Conservation (phyloP, 78 protist species). For the Trichosphaerium sp. region DNA sequence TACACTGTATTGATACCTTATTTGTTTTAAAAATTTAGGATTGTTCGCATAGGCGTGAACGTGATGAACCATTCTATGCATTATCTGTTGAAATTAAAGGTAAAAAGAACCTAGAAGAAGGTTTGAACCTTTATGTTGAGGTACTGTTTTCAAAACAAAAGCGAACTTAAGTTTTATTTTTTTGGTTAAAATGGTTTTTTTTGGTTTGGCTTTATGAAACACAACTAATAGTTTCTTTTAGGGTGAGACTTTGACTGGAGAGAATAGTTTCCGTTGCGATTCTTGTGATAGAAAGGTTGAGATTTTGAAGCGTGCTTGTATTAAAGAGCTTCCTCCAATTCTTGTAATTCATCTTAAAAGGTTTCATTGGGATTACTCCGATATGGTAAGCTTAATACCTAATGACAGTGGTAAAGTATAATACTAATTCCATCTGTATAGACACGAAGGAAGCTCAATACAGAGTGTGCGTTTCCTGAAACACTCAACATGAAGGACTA, state of each 20-base stretch:
- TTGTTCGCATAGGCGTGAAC: slow-evolving; percentile 35
- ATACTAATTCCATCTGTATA: no score
- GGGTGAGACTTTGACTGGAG: slow-evolving; percentile 83
- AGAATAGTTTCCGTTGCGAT: slow-evolving; percentile 76
- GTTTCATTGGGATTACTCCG: neutral
- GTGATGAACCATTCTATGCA: slow-evolving; percentile 59
- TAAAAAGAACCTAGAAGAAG: slow-evolving; percentile 25
- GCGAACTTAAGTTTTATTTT: no score
- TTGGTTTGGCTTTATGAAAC: no score
- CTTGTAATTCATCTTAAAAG: slow-evolving; percentile 49
- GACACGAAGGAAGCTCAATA: no score
- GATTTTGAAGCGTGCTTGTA: slow-evolving; percentile 25
- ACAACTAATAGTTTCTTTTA: no score
- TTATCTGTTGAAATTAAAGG: slow-evolving; percentile 63
- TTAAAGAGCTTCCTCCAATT: slow-evolving; percentile 39
- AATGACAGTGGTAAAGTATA: no score
- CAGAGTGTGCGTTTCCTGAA: slow-evolving; percentile 66
- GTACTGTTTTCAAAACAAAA: no score
- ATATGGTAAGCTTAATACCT: neutral
- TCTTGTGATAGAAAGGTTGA: slow-evolving; percentile 50
- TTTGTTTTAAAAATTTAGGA: neutral
- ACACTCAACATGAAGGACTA: slow-evolving; percentile 53
- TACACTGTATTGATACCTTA: neutral
- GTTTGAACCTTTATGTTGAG: neutral
- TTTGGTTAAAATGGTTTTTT: no score